Base-by-base conservation (phyloP, 2,329 filamentous ascomycete species). In the Ascomycota sp. region DNA sequence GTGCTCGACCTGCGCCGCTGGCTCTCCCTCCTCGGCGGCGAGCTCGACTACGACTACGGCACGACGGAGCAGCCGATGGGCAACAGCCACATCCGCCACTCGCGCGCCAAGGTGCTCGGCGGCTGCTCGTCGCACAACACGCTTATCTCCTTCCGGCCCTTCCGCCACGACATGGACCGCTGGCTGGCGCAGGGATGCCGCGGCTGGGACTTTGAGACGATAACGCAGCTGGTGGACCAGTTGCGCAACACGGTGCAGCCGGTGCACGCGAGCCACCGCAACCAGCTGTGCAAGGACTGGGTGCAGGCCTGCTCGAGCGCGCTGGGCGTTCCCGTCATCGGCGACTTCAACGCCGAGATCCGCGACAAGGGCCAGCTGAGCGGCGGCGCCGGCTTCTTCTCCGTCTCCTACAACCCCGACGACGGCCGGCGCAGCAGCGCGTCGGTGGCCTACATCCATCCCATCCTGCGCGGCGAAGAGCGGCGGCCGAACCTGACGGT, bases 91-190 rank as follows among this genome's bases (percentile, higher is more conserved):
- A 92, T 93, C 57, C 74, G 82, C 39, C 83, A 92, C 59, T 91
- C 83, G 10, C 75, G 83, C 37, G 83, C 83, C 38, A 92, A 92
- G 61, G 82, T 93, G 24, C 67, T 93, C 20, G 83, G 83, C 41
- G 83, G 83, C 40, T 93, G 83, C 63, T 91, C 82, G 27, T 86
- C 78, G 35, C 83, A 92, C 65, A 93, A 93, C 57, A 92, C 83
- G 13, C 63, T 92, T 43, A 92, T 93, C 52, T 89, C 79, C 12
- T 92, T 92, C 68, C 71, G 82, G 19, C 81, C 83, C 7, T 91
- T 92, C 47, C 72, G 83, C 52, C 85, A 91, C 52, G 83, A 93
- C 53, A 69, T 79, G 57, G 66, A 80, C 46, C 66, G 79, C 42
- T 93, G 83, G 83, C 75, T 85, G 44, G 68, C 67, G 21, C 61